These are phyloP conservation scores for Oryza rufipogon DNA, from an alignment of 176 grass and related monocot genomes.

Conservation along the genomic window DNA sequence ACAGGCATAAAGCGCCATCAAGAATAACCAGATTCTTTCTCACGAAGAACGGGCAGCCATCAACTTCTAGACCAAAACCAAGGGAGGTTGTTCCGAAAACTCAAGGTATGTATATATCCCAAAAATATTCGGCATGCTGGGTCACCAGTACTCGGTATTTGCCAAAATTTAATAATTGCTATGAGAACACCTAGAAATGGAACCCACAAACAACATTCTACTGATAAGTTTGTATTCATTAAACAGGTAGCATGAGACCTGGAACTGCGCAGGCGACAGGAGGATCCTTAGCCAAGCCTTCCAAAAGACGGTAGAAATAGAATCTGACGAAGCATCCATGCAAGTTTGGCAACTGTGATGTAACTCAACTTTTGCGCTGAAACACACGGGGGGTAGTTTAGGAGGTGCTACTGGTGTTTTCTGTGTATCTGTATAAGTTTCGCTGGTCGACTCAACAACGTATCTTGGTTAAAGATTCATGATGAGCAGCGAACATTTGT, in stretches of 20 bases:
- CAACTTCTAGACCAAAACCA: constrained; percentile 49
- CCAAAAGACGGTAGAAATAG: constrained; percentile 45
- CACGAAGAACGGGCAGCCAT: constrained; percentile 60
- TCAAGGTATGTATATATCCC: constrained; percentile 40
- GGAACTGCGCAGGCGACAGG: constrained; percentile 35
- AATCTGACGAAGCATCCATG: not conserved
- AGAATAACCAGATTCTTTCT: constrained; percentile 60
- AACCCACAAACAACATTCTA: constrained; percentile 10
- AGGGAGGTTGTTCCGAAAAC: constrained; percentile 67
- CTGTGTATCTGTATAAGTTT: constrained; percentile 6
- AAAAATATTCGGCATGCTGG: not conserved
- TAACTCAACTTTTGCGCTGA: constrained; percentile 22
- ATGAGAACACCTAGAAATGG: constrained; percentile 1
- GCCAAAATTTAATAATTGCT: constrained; percentile 4
- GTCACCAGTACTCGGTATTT: not conserved
- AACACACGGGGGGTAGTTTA: constrained; percentile 2
- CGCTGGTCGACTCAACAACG: not conserved
- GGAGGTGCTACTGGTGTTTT: constrained; percentile 12
- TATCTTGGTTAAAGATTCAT: not conserved
- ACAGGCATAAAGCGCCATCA: constrained; percentile 65
- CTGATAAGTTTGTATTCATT: constrained; percentile 28
- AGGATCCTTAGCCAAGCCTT: constrained; percentile 47
- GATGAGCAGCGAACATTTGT: constrained; percentile 24
- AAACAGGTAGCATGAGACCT: constrained; percentile 47
- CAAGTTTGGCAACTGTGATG: constrained; percentile 33